Evolutionary conservation across 2,329 filamentous ascomycete genomes (phyloP), one percentile per base, ranked within the genome.

Genomic region (Paecilomyces sp.): DNA sequence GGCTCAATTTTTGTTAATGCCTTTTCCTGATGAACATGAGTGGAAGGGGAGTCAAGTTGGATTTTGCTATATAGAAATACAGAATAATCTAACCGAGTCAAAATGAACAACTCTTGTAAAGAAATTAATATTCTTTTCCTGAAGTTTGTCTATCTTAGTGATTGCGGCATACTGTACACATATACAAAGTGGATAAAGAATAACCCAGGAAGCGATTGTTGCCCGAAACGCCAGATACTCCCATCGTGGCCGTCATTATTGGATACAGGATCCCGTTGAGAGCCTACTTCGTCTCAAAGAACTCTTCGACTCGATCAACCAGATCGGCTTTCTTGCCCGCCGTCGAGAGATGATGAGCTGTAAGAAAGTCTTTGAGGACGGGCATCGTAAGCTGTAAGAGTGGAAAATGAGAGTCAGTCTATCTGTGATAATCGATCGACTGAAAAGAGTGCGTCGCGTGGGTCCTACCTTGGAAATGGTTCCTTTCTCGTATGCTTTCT

Each of bases 261-360:
- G 18, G 41, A 18, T n/a, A 47, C 13, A 47, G n/a, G 18, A 4
- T 18, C 13, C 36, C 18, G 8, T 6, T 22, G 5, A 8, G 31
- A 33, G 31, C 33, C 68, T 58, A 76, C 61, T 79, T 80, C 54
- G 68, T 66, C 63, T 82, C 79, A 58, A 81, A 78, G 62, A 72
- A 76, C 58, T 75, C 74, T 61, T 82, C 79, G 33, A 82, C 74
- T 41, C 75, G 71, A 47, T 82, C 79, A n/a, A 83, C 69, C 33
- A 83, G 70, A 60, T 82, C 80, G 5, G 74, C 77, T 63, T 83
- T 83, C 65, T 80, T 82, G 1, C 80, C 79, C 24, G 72, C 67
- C 9, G 68, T 66, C 30, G 74, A 68, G 15, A 81, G 69, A 52
- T 76, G 75, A 59, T 80, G 78, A 3, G 67, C 60, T n/a, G 65